Evolutionary conservation across 768 basidiomycete species (phyloP).

Genomic region (Trametes cubensis): DNA sequence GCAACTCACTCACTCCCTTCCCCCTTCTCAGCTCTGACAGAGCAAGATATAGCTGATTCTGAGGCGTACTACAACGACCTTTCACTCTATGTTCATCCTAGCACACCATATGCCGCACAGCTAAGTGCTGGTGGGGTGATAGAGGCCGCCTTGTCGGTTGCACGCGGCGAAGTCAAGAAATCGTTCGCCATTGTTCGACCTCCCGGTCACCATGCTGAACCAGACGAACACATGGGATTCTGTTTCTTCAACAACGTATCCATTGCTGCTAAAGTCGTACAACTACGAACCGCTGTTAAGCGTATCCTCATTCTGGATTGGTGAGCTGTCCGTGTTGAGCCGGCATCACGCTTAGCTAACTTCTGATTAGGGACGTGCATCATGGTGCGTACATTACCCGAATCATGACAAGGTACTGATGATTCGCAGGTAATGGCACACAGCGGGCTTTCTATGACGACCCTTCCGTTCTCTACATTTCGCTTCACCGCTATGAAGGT

Average conservation of each 20-base stretch:
- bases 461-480: slow-evolving; percentile 88
- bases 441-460: slow-evolving; percentile 96
- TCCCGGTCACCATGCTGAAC: slow-evolving; percentile 98
- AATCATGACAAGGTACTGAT: not conserved
- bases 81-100: slow-evolving; percentile 88
- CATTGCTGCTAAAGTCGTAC: slow-evolving; percentile 83
- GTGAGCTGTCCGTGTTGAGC: slow-evolving; percentile 48
- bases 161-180: slow-evolving; percentile 77
- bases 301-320: slow-evolving; percentile 94
- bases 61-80: slow-evolving; percentile 85
- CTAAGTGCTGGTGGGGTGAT: slow-evolving; percentile 95
- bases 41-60: slow-evolving; percentile 74
- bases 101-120: slow-evolving; percentile 82
- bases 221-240: slow-evolving; percentile 98
- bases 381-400: slow-evolving; percentile 59
- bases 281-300: slow-evolving; percentile 67
- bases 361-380: slow-evolving; percentile 80
- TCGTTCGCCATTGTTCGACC: slow-evolving; percentile 95
- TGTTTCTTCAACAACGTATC: slow-evolving; percentile 99
- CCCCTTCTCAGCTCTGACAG: slow-evolving; percentile 61
- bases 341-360: not conserved
- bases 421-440: slow-evolving; percentile 83
- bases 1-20: slow-evolving; percentile 3
- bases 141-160: slow-evolving; percentile 86
- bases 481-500: slow-evolving; percentile 91